phyloP scores from a whole-genome alignment of 257 asterid genomes.

The Fraxinus cuspidata region DNA sequence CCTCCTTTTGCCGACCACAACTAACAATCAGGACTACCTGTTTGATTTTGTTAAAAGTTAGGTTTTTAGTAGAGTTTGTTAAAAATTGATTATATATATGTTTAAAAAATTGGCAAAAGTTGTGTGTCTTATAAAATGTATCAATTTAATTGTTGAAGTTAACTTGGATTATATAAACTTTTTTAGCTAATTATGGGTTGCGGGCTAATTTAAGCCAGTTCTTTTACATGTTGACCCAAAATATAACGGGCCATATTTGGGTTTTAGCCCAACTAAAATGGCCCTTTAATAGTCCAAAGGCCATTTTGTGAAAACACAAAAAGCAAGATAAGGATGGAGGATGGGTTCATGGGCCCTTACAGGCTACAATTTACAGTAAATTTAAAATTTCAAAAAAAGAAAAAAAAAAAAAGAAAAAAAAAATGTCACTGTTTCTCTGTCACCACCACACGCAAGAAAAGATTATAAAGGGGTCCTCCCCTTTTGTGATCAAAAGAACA shows the following conservation, averaged over 20 bases:
- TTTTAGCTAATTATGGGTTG: no score
- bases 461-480: slow-evolving; percentile 18
- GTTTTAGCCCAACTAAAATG: neutral
- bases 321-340: slow-evolving; percentile 18
- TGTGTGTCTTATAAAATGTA: no score
- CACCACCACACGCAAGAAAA: slow-evolving; percentile 4
- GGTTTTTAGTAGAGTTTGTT: no score
- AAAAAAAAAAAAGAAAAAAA: neutral
- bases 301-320: neutral
- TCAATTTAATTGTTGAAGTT: no score
- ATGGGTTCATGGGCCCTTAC: neutral
- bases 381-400: neutral
- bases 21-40: no score
- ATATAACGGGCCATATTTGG: neutral
- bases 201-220: neutral
- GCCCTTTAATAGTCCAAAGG: neutral
- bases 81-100: no score
- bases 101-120: no score
- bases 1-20: no score
- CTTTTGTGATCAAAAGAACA: slow-evolving; percentile 10
- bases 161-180: no score
- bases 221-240: neutral
- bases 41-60: no score
- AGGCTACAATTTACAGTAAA: slow-evolving; percentile 4
- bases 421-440: slow-evolving; percentile 3